Evolutionary conservation across 257 asterid species (phyloP), one percentile per base, ranked within the genome.

Genomic region (Solanum bulbocastanum): DNA sequence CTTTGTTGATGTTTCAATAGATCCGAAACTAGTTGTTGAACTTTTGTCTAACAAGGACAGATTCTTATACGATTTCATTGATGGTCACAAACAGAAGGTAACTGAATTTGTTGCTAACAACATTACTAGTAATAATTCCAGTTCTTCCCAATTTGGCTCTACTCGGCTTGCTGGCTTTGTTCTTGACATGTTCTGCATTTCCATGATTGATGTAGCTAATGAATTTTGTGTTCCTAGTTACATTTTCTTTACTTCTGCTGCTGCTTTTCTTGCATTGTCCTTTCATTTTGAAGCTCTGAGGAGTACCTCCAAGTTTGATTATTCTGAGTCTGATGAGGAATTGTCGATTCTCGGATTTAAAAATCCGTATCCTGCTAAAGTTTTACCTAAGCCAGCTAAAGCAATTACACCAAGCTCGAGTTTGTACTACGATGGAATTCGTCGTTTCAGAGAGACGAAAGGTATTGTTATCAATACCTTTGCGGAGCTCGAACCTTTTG

Each of bases 381-480:
- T 89, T 1, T 58, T 90, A 20, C 93, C 93, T n/a, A 10, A 40
- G 6, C 8, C 35, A 4, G 39, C 88, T 72, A 8, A 88, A 22
- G 82, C 87, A 10, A 75, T 71, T 87, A 81, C 78, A 15, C 87
- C 83, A 23, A 88, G 62, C 58, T 84, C 87, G 6, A 84, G 8
- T 40, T 23, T 84, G 74, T 84, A 60, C 78, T 84, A 37, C 12
- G 13, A 84, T 62, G 87, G 74, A 1, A 66, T 66, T 20, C 25
- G 60, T 35, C 87, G 87, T 60, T 60, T 84, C 6, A 60, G 44
- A 85, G 79, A 88, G 36, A 58, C 87, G 0, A 92, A 86, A 69
- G 97, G 94, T 4, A 86, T 94, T 3, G 56, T 94, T 14, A 46
- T 94, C 39, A 94, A 94, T 88, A 92, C 94, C 1, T 94, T 93